Conservation (phyloP, 2,329 filamentous ascomycete genomes). For the Aureobasidium zeae region DNA sequence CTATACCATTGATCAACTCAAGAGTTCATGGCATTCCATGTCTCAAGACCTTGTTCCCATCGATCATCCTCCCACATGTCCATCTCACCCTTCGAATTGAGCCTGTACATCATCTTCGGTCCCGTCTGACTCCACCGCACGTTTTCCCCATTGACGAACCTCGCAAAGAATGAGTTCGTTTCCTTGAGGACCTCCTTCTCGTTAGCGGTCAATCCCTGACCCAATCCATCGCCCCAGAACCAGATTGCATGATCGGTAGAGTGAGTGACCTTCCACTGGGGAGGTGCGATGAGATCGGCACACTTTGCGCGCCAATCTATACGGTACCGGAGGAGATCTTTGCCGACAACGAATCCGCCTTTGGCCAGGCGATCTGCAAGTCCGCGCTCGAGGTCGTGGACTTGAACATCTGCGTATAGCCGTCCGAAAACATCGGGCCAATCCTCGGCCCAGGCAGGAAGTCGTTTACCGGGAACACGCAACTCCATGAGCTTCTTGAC, state of each 20-base stretch:
- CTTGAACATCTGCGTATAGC: constrained; percentile 49
- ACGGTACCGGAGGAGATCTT: constrained; percentile 43
- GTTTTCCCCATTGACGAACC: constrained; percentile 35
- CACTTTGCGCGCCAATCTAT: constrained; percentile 46
- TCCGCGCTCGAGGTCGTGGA: constrained; percentile 45
- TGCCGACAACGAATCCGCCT: constrained; percentile 33
- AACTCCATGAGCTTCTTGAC: constrained; percentile 35
- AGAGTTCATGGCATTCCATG: constrained; percentile 35
- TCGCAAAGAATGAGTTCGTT: constrained; percentile 32
- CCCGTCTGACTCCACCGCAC: constrained; percentile 32
- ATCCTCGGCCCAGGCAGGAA: constrained; percentile 34
- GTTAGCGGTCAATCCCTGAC: constrained; percentile 28
- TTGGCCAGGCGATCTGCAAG: constrained; percentile 38
- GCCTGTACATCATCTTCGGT: constrained; percentile 34
- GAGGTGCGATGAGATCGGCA: constrained; percentile 35
- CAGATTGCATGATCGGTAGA: constrained; percentile 45
- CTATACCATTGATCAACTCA: constrained; percentile 20
- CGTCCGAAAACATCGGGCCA: constrained; percentile 47
- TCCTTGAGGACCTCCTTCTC: constrained; percentile 38
- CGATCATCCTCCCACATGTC: constrained; percentile 38
- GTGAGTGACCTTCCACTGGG: constrained; percentile 46
- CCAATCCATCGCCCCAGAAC: constrained; percentile 45
- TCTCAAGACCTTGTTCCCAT: constrained; percentile 39
- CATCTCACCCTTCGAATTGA: constrained; percentile 39
- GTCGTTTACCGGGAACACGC: constrained; percentile 17